A percentile compares a stretch with the other conserved stretches of the same genome.
phyloP scores from a whole-genome alignment of 331 rosid species.

The Spiraea crenata region DNA sequence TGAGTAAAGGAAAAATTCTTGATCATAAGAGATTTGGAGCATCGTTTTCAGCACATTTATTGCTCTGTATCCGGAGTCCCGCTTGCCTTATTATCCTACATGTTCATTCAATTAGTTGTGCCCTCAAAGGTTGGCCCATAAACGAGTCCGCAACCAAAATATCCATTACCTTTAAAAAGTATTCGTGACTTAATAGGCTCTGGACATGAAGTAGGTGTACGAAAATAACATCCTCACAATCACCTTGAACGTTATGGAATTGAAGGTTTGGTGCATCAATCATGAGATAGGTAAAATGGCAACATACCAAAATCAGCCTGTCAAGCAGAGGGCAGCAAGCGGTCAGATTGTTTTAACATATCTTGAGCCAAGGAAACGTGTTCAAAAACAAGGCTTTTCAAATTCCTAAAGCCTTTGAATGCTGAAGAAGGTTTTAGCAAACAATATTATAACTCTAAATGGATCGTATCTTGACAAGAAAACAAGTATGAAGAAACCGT shows the following conservation, averaged over 20 bases:
- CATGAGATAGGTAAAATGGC: neutral
- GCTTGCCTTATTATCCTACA: too few relatives aligned
- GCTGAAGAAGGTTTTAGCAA: constrained; percentile 46
- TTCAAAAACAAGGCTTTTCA: neutral
- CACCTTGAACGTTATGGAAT: neutral
- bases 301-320: neutral
- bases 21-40: too few relatives aligned
- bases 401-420: constrained; percentile 10
- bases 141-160: too few relatives aligned
- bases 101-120: too few relatives aligned
- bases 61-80: too few relatives aligned
- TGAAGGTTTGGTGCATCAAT: neutral
- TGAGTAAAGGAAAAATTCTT: too few relatives aligned
- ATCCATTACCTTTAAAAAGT: too few relatives aligned
- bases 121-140: too few relatives aligned
- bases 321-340: constrained; percentile 12
- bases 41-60: too few relatives aligned
- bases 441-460: constrained; percentile 50
- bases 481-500: constrained; percentile 48
- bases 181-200: neutral
- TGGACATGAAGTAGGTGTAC: neutral
- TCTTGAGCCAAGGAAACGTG: neutral
- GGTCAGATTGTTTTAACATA: neutral
- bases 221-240: neutral
- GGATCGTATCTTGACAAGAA: constrained; percentile 45